Evolutionary conservation across 345 rosid genomes (phyloP).

Genomic region (Acer campestre): DNA sequence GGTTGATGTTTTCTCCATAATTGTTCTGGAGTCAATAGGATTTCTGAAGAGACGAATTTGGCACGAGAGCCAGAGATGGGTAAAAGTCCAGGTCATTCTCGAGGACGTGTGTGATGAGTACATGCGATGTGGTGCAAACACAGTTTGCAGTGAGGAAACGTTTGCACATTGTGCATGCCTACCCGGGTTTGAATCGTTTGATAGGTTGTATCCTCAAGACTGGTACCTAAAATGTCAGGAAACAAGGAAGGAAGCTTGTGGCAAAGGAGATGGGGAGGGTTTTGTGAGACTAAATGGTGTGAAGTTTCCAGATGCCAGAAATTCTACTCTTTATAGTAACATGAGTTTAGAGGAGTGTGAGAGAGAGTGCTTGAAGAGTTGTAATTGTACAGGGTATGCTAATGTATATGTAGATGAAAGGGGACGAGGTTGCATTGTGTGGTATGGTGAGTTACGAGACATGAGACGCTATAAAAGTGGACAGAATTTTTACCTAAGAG

Average conservation of each 20-base stretch:
- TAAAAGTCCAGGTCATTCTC: not conserved
- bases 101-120: constrained; percentile 30
- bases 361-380: constrained; percentile 10
- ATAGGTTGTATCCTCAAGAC: not conserved
- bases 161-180: constrained; percentile 15
- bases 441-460: constrained; percentile 5
- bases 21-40: constrained; percentile 4
- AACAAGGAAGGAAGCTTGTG: no score
- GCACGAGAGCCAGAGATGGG: constrained; percentile 14
- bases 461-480: not conserved
- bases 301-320: not conserved
- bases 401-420: not conserved
- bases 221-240: not conserved
- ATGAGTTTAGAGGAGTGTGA: constrained; percentile 6
- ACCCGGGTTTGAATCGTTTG: constrained; percentile 24
- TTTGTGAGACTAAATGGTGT: not conserved
- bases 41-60: not conserved
- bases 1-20: not conserved
- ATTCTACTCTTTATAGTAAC: not conserved
- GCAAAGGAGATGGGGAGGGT: constrained; percentile 5
- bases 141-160: not conserved
- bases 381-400: constrained; percentile 7
- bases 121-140: constrained; percentile 16
- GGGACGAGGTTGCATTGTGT: not conserved
- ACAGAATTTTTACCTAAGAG: constrained; percentile 2